A percentile compares a stretch with the other conserved stretches of the same genome.
phyloP scores from a whole-genome alignment of 768 basidiomycete species.

The Mycena epipterygia region DNA sequence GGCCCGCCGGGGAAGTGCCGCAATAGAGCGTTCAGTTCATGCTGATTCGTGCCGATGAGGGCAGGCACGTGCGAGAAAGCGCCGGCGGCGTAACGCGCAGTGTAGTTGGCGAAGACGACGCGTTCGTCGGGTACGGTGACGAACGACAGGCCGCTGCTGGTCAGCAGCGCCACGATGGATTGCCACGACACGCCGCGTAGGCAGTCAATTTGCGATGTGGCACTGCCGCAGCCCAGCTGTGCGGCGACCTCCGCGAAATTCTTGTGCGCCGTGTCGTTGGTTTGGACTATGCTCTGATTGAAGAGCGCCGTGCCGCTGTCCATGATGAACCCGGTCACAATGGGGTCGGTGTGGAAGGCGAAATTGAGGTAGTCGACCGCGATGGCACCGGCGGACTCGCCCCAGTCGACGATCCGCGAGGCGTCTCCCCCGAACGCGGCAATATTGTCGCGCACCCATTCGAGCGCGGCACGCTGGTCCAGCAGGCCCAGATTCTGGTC shows the following conservation, averaged over 20 bases:
- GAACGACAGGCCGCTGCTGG: not conserved
- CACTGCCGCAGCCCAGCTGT: not conserved
- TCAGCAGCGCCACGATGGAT: not conserved
- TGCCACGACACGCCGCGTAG: not conserved
- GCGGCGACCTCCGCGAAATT: not conserved
- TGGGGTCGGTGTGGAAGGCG: not conserved
- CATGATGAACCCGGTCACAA: not conserved
- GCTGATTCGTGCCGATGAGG: not conserved
- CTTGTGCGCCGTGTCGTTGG: not conserved
- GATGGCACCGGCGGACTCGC: slow-evolving; percentile 4
- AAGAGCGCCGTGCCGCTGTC: slow-evolving; percentile 12
- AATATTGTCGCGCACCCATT: not conserved
- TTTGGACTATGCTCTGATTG: not conserved
- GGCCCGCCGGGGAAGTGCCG: not conserved
- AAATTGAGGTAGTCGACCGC: slow-evolving; percentile 4
- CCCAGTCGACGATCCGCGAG: not conserved
- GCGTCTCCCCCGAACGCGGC: not conserved
- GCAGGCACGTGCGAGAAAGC: not conserved
- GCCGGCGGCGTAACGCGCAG: not conserved
- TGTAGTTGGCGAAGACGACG: not conserved
- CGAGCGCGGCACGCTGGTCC: slow-evolving; percentile 1
- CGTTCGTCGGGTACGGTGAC: not conserved
- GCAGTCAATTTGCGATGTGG: not conserved
- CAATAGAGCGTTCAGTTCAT: not conserved
- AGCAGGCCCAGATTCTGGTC: slow-evolving; percentile 1